phyloP scores from a whole-genome alignment of 352 stramenopile species.

The Globisporangium abappressorium region DNA sequence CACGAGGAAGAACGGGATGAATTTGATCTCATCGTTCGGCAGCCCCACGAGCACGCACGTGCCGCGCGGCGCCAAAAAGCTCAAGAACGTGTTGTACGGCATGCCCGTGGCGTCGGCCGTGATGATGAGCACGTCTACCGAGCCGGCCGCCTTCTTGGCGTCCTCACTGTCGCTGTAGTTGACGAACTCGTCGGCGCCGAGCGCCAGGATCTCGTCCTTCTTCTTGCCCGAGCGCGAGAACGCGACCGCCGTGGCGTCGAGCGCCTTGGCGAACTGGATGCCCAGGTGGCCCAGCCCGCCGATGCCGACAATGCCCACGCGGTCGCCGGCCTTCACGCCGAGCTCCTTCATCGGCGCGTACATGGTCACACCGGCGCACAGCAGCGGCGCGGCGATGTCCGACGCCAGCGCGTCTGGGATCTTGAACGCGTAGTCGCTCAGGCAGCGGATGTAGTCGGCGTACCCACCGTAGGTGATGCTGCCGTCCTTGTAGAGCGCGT shows the following conservation, averaged over 20 bases:
- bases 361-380: slow-evolving; percentile 84
- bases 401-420: slow-evolving; percentile 74
- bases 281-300: slow-evolving; percentile 84
- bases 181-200: slow-evolving; percentile 68
- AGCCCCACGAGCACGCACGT: slow-evolving; percentile 57
- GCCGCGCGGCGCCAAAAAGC: slow-evolving; percentile 22
- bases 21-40: slow-evolving; percentile 47
- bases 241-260: slow-evolving; percentile 40
- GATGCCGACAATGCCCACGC: slow-evolving; percentile 76
- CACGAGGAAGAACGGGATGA: slow-evolving; percentile 47
- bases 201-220: slow-evolving; percentile 20
- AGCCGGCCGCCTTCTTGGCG: no score
- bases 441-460: slow-evolving; percentile 58
- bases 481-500: slow-evolving; percentile 28
- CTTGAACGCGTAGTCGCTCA: slow-evolving; percentile 57
- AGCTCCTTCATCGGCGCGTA: slow-evolving; percentile 69
- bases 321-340: slow-evolving; percentile 31
- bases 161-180: slow-evolving; percentile 21
- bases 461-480: slow-evolving; percentile 58
- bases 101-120: no score
- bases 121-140: no score
- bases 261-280: slow-evolving; percentile 57
- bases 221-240: slow-evolving; percentile 33
- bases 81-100: no score
- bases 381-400: slow-evolving; percentile 51